Base-by-base conservation (phyloP, 2,329 filamentous ascomycete species). In the Fusarium sp. region DNA sequence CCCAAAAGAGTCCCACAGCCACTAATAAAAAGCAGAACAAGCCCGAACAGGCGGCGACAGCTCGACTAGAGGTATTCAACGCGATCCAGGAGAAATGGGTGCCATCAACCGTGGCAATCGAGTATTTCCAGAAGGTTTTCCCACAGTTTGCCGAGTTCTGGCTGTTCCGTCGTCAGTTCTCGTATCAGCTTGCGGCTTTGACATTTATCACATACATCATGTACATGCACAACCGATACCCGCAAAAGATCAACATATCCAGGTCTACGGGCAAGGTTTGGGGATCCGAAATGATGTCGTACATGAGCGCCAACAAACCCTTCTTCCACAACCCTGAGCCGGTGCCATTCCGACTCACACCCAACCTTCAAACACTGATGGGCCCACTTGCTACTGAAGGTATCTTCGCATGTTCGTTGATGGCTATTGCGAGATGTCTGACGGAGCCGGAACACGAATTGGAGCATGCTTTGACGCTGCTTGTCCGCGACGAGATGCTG, bases 161-260 rank as follows among this genome's bases (percentile, higher is more conserved):
- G 94, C 87, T 99, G 58, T 99, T 99, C 92, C 92, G 96, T 60
- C 90, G 94, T 60, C 94, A 97, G 69, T 97, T 99, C 81, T 92
- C 93, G 21, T 97, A 98, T 83, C 96, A 99, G 80, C 90, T 97
- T 64, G 95, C 96, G 20, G 89, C 94, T 3, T 86, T 98, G 67
- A 97, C 96, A 1, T 99, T 99, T 82, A 97, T 99, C 91, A 98
- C 96, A 6, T 99, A 98, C 77, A 91, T 97, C 60, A 91, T 99
- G 82, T 95, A 95, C 81, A 98, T 99, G 89, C 93, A 95, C 77
- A 93, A 93, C 77, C 92, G 96, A 28, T 97, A 96, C 78, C 96
- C 96, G 7, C 93, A 94, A 79, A 99, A 99, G 85, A 91, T 98
- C 78, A 91, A 92, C 79, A 96, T 99, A 74, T 91, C 93, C 12